A percentile compares a stretch with the other conserved stretches of the same genome.
phyloP scores from a whole-genome alignment of 2,329 filamentous ascomycete species.

The Hypocreales sp. region DNA sequence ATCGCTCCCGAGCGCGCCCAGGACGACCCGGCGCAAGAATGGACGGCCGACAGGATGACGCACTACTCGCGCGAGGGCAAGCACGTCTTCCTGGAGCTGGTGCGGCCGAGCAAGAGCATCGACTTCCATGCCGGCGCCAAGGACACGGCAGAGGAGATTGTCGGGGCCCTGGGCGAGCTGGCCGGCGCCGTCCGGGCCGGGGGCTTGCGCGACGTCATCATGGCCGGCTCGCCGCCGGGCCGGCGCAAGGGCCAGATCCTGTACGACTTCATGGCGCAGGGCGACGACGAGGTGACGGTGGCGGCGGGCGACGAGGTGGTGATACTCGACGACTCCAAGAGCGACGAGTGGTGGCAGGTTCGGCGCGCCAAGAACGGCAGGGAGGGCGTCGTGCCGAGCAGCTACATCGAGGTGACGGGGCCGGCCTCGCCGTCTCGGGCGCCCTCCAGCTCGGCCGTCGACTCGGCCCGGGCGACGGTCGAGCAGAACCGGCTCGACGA shows the following conservation, averaged over 20 bases:
- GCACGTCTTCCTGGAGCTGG: slow-evolving; percentile 88
- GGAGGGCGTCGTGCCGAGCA: slow-evolving; percentile 91
- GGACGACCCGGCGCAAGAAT: slow-evolving; percentile 78
- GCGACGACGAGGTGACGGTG: slow-evolving; percentile 91
- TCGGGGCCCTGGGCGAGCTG: slow-evolving; percentile 73
- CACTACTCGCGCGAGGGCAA: slow-evolving; percentile 97
- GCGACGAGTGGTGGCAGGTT: slow-evolving; percentile 98
- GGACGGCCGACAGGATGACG: slow-evolving; percentile 89
- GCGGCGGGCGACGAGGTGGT: slow-evolving; percentile 80
- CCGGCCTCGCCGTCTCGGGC: slow-evolving; percentile 36
- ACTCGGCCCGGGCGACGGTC: slow-evolving; percentile 44
- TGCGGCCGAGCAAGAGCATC: slow-evolving; percentile 82
- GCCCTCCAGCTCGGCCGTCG: slow-evolving; percentile 28
- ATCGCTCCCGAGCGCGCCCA: slow-evolving; percentile 74
- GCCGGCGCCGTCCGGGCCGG: slow-evolving; percentile 75
- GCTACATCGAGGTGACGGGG: slow-evolving; percentile 82
- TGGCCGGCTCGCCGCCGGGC: slow-evolving; percentile 53
- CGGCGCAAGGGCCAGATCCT: slow-evolving; percentile 76
- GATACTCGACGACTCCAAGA: slow-evolving; percentile 77
- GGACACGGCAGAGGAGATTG: slow-evolving; percentile 90
- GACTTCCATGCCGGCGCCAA: slow-evolving; percentile 97
- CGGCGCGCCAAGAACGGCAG: slow-evolving; percentile 79
- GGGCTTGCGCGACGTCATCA: slow-evolving; percentile 69
- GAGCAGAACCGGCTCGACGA: slow-evolving; percentile 72
- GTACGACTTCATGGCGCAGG: slow-evolving; percentile 94